Evolutionary conservation across 108 stramenopile genomes (phyloP).

Genomic region (Pinguiococcus pyrenoidosus): DNA sequence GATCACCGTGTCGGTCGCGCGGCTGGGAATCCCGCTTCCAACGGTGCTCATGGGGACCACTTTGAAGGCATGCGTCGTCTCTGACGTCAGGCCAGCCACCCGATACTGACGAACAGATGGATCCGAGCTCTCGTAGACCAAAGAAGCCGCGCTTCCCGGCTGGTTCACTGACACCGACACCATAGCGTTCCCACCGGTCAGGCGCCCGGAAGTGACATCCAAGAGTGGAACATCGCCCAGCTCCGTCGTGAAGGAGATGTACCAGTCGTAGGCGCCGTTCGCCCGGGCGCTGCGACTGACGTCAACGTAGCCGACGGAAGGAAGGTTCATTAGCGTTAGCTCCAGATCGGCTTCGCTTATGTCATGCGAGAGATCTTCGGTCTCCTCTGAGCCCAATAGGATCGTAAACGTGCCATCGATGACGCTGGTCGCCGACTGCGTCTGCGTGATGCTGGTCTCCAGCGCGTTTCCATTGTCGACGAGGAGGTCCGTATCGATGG

Average conservation of each 20-base stretch:
- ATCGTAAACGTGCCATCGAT: background rate
- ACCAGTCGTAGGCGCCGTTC: slow-evolving; percentile 33
- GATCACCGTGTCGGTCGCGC: slow-evolving; percentile 43
- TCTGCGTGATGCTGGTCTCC: slow-evolving; percentile 48
- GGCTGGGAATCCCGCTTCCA: slow-evolving; percentile 48
- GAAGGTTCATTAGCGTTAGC: slow-evolving; percentile 43
- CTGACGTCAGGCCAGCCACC: slow-evolving; percentile 35
- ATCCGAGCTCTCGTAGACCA: slow-evolving; percentile 54
- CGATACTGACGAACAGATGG: slow-evolving; percentile 33
- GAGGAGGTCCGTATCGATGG: too few species aligned
- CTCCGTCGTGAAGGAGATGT: slow-evolving; percentile 51
- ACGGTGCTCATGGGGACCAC: slow-evolving; percentile 55
- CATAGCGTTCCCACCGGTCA: slow-evolving; percentile 16
- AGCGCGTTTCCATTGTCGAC: too few species aligned
- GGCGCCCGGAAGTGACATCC: slow-evolving; percentile 42
- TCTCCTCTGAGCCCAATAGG: slow-evolving; percentile 37
- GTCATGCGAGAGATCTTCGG: slow-evolving; percentile 34
- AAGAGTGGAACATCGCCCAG: slow-evolving; percentile 59
- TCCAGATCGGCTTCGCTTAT: slow-evolving; percentile 35
- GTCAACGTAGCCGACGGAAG: slow-evolving; percentile 45
- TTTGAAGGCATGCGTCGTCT: slow-evolving; percentile 59
- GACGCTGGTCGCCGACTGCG: too few species aligned
- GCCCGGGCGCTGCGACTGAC: slow-evolving; percentile 27
- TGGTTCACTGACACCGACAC: slow-evolving; percentile 36
- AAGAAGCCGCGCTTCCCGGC: slow-evolving; percentile 46